Conservation (phyloP, 192 early-diverging fungal species). For the Linnemannia exigua region DNA sequence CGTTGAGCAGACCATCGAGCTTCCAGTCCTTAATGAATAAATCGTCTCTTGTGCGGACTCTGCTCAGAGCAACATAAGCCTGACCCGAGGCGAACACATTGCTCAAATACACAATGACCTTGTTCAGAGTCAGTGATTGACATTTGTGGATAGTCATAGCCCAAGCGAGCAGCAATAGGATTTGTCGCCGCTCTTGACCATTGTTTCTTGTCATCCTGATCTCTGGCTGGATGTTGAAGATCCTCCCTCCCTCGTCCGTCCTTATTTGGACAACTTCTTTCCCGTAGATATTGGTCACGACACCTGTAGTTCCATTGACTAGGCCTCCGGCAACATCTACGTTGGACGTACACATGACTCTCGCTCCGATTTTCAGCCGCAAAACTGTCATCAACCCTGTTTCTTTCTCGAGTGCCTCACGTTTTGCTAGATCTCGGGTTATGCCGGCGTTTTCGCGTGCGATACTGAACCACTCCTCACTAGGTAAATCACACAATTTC, state of each 20-base stretch:
- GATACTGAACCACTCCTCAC: background rate
- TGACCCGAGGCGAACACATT: background rate
- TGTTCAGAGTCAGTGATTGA: background rate
- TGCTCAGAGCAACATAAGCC: background rate
- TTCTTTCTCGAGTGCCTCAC: slow-evolving; percentile 5
- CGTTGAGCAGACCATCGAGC: background rate
- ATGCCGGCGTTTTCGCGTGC: slow-evolving; percentile 7
- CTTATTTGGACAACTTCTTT: background rate
- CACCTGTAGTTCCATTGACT: slow-evolving; percentile 22
- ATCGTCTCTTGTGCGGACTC: background rate
- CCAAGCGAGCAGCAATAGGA: background rate
- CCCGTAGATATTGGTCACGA: background rate
- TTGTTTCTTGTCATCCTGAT: too few relatives aligned
- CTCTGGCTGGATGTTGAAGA: slow-evolving; percentile 14
- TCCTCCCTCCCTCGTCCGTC: slow-evolving; percentile 1
- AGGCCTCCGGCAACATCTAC: slow-evolving; percentile 9
- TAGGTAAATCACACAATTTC: background rate
- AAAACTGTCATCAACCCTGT: background rate
- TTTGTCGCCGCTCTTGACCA: too few relatives aligned
- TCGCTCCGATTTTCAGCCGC: slow-evolving; percentile 12
- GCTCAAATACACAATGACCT: background rate
- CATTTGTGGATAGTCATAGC: background rate
- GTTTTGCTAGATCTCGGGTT: background rate
- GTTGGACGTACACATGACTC: slow-evolving; percentile 29
- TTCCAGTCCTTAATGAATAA: slow-evolving; percentile 1